A percentile compares a stretch with the other conserved stretches of the same genome.
phyloP scores from a whole-genome alignment of 1,139 yeast species.

The Debaryomyces robertsiae region DNA sequence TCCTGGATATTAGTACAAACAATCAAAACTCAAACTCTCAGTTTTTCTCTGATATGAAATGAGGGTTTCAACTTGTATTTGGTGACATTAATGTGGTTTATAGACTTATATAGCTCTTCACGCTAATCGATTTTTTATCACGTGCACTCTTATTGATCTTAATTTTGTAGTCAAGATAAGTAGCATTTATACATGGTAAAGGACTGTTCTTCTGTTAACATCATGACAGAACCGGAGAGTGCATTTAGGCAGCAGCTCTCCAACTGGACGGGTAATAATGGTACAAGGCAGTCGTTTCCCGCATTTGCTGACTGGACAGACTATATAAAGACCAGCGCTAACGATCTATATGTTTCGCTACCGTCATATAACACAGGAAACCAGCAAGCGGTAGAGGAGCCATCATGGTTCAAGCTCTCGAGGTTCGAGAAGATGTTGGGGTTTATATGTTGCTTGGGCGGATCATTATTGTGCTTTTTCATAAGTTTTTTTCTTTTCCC shows the following conservation, averaged over 20 bases:
- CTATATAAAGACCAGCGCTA: constrained; percentile 45
- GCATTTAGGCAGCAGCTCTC: constrained; percentile 46
- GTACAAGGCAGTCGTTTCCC: constrained; percentile 21
- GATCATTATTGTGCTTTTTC: constrained; percentile 77
- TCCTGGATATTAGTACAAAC: constrained; percentile 17
- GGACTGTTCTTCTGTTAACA: too few relatives aligned
- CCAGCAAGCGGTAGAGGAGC: constrained; percentile 36
- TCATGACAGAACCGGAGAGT: constrained; percentile 45
- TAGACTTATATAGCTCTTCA: constrained; percentile 4
- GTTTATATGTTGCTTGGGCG: constrained; percentile 74
- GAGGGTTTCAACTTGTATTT: not conserved
- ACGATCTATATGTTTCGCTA: constrained; percentile 41
- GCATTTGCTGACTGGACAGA: constrained; percentile 49
- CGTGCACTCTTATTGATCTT: not conserved
- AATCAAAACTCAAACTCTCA: constrained; percentile 3
- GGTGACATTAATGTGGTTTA: constrained; percentile 1
- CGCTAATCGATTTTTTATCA: not conserved
- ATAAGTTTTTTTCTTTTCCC: constrained; percentile 85
- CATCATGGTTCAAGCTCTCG: constrained; percentile 62
- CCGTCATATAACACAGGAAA: constrained; percentile 37
- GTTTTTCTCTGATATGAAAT: constrained; percentile 4
- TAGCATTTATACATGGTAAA: too few relatives aligned
- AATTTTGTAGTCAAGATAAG: not conserved
- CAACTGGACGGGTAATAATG: constrained; percentile 37
- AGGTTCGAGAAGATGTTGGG: constrained; percentile 80